phyloP scores from a whole-genome alignment of 192 early-diverging fungal genomes.

The Coemansia sp. region DNA sequence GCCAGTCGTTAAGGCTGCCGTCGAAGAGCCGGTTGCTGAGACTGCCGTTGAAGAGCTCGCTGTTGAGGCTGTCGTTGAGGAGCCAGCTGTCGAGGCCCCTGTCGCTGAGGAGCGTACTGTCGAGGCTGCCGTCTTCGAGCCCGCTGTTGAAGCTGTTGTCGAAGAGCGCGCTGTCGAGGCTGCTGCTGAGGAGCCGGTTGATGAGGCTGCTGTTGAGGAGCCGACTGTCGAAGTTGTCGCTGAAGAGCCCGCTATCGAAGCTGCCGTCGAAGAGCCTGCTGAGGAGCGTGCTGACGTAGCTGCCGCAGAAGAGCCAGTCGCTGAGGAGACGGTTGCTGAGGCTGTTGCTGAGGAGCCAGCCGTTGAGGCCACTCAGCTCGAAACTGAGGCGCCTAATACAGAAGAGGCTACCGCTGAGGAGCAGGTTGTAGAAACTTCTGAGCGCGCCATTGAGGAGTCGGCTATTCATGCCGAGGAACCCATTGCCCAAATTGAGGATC shows the following conservation, averaged over 20 bases:
- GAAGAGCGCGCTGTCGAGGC: not conserved
- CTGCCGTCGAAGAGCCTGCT: not conserved
- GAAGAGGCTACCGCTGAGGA: not conserved
- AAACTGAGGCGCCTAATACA: not conserved
- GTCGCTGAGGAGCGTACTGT: not conserved
- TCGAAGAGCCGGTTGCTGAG: not conserved
- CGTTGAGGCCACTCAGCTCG: not conserved
- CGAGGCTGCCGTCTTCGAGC: not conserved
- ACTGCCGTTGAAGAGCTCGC: too few relatives aligned
- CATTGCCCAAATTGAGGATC: constrained; percentile 3
- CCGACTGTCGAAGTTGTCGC: not conserved
- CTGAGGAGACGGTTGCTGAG: not conserved
- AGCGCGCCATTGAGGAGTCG: too few relatives aligned
- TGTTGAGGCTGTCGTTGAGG: not conserved
- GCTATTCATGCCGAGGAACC: not conserved
- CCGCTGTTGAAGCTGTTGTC: not conserved
- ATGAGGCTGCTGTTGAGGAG: not conserved
- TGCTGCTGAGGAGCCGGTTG: not conserved
- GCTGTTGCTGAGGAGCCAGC: not conserved
- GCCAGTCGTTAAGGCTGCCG: not conserved
- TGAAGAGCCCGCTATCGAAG: not conserved
- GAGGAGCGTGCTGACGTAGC: not conserved
- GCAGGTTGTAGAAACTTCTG: not conserved
- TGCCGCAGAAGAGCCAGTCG: too few relatives aligned
- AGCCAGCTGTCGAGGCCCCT: not conserved